Evolutionary conservation across 352 stramenopile species (phyloP).

Genomic region (Halophytophthora batemanensis): DNA sequence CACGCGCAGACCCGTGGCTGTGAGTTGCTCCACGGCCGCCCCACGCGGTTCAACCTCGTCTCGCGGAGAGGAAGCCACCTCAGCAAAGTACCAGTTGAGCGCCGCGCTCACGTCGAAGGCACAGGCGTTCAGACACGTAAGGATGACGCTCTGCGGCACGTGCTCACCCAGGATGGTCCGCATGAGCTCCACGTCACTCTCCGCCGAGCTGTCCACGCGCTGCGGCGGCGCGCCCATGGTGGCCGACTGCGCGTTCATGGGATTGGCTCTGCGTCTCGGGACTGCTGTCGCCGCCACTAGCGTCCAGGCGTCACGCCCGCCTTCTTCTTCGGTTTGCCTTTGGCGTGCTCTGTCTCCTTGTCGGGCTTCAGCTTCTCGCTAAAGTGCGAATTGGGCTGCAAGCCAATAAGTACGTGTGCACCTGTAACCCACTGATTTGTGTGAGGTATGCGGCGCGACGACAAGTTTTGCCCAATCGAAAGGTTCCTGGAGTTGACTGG

Average conservation of each 20-base stretch:
- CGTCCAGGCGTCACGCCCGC: no score
- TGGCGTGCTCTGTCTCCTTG: neutral
- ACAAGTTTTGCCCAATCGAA: no score
- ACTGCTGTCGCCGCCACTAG: neutral
- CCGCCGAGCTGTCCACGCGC: slow-evolving; percentile 21
- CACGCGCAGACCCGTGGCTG: slow-evolving; percentile 19
- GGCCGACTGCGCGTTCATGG: neutral
- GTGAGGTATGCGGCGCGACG: no score
- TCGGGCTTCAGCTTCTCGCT: no score
- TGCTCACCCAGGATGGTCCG: slow-evolving; percentile 85
- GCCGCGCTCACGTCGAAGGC: slow-evolving; percentile 81
- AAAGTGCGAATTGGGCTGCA: no score
- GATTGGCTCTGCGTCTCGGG: neutral
- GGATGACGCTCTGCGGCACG: slow-evolving; percentile 81
- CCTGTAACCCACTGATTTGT: no score
- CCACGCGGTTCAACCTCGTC: neutral
- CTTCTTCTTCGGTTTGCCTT: neutral
- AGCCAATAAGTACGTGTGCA: no score
- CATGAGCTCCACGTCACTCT: slow-evolving; percentile 84
- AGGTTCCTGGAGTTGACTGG: no score
- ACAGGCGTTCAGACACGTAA: slow-evolving; percentile 80
- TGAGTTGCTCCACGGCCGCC: slow-evolving; percentile 1
- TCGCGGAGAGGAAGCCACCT: slow-evolving; percentile 41
- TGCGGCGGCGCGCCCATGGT: slow-evolving; percentile 16
- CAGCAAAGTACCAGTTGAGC: slow-evolving; percentile 88